Base-by-base conservation (phyloP, 306 rosid species). In the Ceratonia siliqua region DNA sequence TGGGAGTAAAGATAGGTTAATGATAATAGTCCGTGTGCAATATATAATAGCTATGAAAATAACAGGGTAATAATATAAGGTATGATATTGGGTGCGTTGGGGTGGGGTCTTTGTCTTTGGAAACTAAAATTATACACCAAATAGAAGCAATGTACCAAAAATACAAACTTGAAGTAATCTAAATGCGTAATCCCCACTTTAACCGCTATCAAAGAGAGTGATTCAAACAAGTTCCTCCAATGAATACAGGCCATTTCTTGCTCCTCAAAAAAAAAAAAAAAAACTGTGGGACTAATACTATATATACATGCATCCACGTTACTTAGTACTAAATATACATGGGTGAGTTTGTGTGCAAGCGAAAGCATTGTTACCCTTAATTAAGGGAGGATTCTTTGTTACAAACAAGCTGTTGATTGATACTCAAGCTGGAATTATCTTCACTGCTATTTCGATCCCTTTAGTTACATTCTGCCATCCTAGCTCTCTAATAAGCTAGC, bases 1-100 rank as follows among this genome's bases (percentile, higher is more conserved):
- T 22, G 15, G 30, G 62, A 45, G 38, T 57, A 69, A 78, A 65
- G n/a, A n/a, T n/a, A n/a, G 74, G 45, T 36, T 41, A 71, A 81
- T 78, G 68, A 81, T 78, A 71, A 74, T 52, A 35, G 50, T 70
- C 81, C 86, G 86, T 82, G 86, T 50, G 86, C 81, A 74, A 38
- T 39, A 7, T 39, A 7, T 7, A 39, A 7, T 42, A 10, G 68
- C 49, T 72, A 24, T 21, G 43, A 70, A 52, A 68, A 28, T 21
- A 69, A 75, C 58, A 65, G 2, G 32, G 62, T 70, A 41, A 58
- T 68, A 27, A 80, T 77, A 39, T 71, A 36, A 56, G 52, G n/a
- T 56, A 58, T 63, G 70, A 49, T 74, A 42, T 68, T 65, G 49
- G 28, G 30, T 41, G 67, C 39, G 56, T 42, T 54, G 72, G 68